phyloP scores from a whole-genome alignment of 805 yeast genomes.

The Kuraishia piskuri region DNA sequence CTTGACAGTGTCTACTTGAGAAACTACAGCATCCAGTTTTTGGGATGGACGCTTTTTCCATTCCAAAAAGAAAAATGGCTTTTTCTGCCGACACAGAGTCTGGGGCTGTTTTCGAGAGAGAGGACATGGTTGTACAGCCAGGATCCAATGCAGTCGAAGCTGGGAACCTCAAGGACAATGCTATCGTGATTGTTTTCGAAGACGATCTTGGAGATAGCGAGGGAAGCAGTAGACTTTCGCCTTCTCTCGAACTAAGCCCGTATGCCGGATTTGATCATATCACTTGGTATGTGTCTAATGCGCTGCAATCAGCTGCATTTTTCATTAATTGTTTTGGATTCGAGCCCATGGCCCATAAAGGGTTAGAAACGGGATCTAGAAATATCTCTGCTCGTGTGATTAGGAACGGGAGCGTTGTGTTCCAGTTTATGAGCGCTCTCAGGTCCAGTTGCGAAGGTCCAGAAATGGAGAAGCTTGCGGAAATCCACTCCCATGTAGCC shows the following conservation, averaged over 20 bases:
- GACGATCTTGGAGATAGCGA: not conserved
- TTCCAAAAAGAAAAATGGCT: not conserved
- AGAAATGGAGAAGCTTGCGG: constrained; percentile 10
- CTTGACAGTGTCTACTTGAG: no score
- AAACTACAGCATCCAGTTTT: no score
- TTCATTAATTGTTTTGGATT: constrained; percentile 57
- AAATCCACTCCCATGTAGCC: constrained; percentile 36
- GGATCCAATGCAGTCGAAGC: not conserved
- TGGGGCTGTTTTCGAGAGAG: not conserved
- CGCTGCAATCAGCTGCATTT: constrained; percentile 51
- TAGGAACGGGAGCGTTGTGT: constrained; percentile 40
- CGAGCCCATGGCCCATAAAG: constrained; percentile 48
- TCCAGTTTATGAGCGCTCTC: constrained; percentile 39
- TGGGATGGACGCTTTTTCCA: no score
- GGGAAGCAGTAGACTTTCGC: not conserved
- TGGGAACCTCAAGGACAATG: not conserved
- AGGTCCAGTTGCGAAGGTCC: not conserved
- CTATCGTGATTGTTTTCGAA: not conserved
- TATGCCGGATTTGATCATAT: constrained; percentile 50
- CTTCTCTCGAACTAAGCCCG: not conserved
- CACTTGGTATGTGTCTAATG: constrained; percentile 67
- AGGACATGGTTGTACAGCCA: not conserved
- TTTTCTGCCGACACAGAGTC: not conserved
- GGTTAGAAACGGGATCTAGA: constrained; percentile 61
- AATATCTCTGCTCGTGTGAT: constrained; percentile 52